Evolutionary conservation across 208 protist genomes (phyloP).

Genomic region (Crithidia acanthocephali): DNA sequence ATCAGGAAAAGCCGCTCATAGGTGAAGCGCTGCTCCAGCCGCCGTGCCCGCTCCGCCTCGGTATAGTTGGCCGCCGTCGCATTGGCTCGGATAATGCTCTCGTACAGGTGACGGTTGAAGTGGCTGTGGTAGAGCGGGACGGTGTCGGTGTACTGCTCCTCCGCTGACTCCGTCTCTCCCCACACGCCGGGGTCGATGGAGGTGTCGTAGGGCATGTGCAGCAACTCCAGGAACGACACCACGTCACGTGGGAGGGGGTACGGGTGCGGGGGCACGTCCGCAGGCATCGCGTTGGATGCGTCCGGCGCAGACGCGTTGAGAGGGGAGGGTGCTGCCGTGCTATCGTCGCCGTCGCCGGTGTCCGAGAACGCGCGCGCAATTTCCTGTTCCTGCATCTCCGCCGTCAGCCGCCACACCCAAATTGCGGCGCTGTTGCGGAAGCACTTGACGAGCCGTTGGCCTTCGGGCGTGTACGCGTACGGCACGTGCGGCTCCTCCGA

Average conservation of each 20-base stretch:
- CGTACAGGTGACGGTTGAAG: neutral
- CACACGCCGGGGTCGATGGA: neutral
- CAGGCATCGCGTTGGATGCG: too few species aligned
- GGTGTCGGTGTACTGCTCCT: neutral
- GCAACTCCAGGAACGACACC: conserved; percentile 26
- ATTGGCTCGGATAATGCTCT: neutral
- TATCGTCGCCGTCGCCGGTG: too few species aligned
- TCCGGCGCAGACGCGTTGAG: too few species aligned
- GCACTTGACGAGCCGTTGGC: conserved; percentile 1
- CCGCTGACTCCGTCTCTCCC: neutral
- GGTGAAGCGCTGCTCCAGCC: conserved; percentile 6
- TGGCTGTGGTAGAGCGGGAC: neutral
- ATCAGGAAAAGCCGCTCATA: conserved; percentile 18
- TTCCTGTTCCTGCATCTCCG: conserved; percentile 15
- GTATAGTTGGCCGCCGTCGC: neutral
- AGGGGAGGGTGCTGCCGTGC: too few species aligned
- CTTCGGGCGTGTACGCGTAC: conserved; percentile 19
- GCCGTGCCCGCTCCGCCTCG: neutral
- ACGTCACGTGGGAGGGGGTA: conserved; percentile 18
- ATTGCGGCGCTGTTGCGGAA: conserved; percentile 21
- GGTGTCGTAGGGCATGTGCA: conserved; percentile 25
- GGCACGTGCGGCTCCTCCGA: neutral
- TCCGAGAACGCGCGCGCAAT: neutral
- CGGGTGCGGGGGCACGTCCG: neutral
- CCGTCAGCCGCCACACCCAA: conserved; percentile 23